Percentiles rank a stretch among this genome's conserved stretches.
Evolutionary conservation across 2,329 filamentous ascomycete genomes (phyloP).

Genomic region (Dendryphion nanum): DNA sequence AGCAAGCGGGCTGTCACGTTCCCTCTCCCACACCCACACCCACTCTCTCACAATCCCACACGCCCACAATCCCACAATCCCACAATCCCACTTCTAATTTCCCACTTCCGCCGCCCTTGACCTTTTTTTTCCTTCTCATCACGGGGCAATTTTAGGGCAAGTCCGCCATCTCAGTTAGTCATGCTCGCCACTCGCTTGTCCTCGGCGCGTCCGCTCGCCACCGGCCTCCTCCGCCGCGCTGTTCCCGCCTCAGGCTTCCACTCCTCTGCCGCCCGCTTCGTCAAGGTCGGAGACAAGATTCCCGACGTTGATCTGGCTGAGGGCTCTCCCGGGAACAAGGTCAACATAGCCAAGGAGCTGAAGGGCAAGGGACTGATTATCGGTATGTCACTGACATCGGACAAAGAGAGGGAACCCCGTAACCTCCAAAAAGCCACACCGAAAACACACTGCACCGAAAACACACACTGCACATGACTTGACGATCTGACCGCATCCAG

Average conservation of each 20-base stretch:
- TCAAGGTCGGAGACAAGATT: slow-evolving; percentile 76
- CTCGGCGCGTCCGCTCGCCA: slow-evolving; percentile 15
- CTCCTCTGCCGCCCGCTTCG: slow-evolving; percentile 59
- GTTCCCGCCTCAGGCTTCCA: slow-evolving; percentile 54
- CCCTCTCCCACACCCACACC: too few species aligned
- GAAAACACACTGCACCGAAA: not conserved
- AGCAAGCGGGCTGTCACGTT: too few species aligned
- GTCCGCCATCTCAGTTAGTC: too few species aligned
- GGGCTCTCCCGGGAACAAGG: slow-evolving; percentile 85
- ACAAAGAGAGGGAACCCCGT: slow-evolving; percentile 2
- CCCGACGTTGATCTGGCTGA: slow-evolving; percentile 78
- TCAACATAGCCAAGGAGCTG: slow-evolving; percentile 80
- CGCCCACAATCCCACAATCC: too few species aligned
- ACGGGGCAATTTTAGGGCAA: too few species aligned
- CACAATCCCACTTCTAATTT: not conserved
- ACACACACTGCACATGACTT: slow-evolving; percentile 31
- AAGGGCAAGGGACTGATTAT: slow-evolving; percentile 73
- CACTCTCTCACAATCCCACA: too few species aligned
- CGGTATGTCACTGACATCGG: slow-evolving; percentile 22
- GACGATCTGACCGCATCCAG: slow-evolving; percentile 16
- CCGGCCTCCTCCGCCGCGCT: slow-evolving; percentile 9
- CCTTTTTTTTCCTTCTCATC: too few species aligned
- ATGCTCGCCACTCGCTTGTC: slow-evolving; percentile 29
- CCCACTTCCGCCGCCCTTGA: not conserved
- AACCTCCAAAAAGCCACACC: slow-evolving; percentile 1